Evolutionary conservation across 2,329 filamentous ascomycete genomes (phyloP), one percentile per base, ranked within the genome.

Genomic region (Phaeosphaeriaceae sp.): DNA sequence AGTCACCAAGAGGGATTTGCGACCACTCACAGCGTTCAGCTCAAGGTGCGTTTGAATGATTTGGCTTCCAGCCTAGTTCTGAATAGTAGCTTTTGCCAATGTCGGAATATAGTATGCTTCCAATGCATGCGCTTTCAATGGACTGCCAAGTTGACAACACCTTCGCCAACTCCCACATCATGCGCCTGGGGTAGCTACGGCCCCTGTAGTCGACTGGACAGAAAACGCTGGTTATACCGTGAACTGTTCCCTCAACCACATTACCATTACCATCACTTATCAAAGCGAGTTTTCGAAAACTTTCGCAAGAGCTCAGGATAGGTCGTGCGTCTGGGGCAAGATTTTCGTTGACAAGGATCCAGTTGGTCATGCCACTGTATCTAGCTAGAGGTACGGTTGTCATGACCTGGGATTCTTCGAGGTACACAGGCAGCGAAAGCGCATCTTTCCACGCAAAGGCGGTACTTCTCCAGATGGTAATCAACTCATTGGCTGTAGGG

Each of bases 51-150:
- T 81, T 79, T 52, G 87, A 91, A 13, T 81, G 78, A 58, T 86
- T 90, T 0, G 85, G 79, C 28, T 81, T 77, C 92, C 92, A 96
- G 23, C 90, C 90, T 52, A 84, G 79, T 33, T 79, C 80, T 6
- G 87, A 82, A 72, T 96, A 96, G 73, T 90, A 96, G 3, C 76
- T 75, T 75, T 89, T 90, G 13, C 92, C 89, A 56, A 93, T 90
- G 64, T 94, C 89, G 3, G 90, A 95, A 73, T 87, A 96, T 8
- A 96, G 79, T 6, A 93, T 83, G 1, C 88, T 92, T 70, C 91
- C 92, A 3, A 83, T 67, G 20, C 51, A n/a, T n/a, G n/a, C n/a
- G n/a, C n/a, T n/a, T n/a, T n/a, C n/a, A n/a, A n/a, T n/a, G n/a
- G n/a, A 54, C 72, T 66, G 52, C 78, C 79, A 83, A 2, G 68